These are phyloP conservation scores for Pyrus bretschneideri DNA, from an alignment of 306 rosid genomes.

Conservation along the genomic window DNA sequence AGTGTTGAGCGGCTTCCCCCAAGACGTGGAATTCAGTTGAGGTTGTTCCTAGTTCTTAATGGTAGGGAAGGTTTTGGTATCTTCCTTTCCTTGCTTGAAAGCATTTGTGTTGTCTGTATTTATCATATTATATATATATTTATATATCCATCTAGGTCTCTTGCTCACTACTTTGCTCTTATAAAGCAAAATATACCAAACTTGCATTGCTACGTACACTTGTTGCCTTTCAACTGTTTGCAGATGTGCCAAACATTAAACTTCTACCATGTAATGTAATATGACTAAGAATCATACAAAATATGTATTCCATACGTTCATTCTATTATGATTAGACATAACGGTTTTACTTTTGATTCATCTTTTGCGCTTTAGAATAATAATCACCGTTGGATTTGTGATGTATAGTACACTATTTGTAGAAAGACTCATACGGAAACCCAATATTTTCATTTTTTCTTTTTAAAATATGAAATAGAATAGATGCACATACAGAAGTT, in stretches of 20 bases:
- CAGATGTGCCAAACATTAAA: not conserved
- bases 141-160: conserved; percentile 17
- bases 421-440: too few relatives aligned
- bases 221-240: not conserved
- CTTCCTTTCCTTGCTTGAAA: conserved; percentile 64
- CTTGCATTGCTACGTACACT: conserved; percentile 30
- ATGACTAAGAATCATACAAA: not conserved
- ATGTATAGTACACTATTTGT: too few relatives aligned
- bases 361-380: too few relatives aligned
- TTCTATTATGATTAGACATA: too few relatives aligned
- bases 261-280: not conserved
- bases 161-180: not conserved
- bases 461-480: too few relatives aligned
- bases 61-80: conserved; percentile 82
- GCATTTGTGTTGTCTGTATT: conserved; percentile 19
- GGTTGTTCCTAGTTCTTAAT: conserved; percentile 31
- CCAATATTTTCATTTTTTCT: too few relatives aligned
- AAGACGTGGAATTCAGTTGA: conserved; percentile 12
- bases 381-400: too few relatives aligned
- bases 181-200: conserved; percentile 48
- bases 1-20: conserved; percentile 6
- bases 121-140: too few relatives aligned
- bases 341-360: too few relatives aligned
- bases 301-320: too few relatives aligned
- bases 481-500: not conserved